phyloP scores from a whole-genome alignment of 495 filamentous ascomycete genomes.

The Aspergillus carlsbadensis region DNA sequence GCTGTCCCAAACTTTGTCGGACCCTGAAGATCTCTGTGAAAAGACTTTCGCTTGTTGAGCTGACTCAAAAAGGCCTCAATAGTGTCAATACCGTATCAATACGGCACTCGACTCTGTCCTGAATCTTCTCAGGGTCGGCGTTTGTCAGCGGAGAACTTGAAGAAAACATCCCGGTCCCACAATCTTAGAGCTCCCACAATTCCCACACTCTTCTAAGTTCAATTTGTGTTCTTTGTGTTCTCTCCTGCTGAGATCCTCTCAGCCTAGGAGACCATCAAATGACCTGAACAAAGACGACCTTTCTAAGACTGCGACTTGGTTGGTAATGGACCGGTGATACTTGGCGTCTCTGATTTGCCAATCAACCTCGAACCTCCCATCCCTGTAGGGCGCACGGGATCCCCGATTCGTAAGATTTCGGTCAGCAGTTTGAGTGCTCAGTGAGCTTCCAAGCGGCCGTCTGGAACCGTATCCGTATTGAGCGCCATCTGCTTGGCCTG shows the following conservation, averaged over 20 bases:
- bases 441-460: not conserved
- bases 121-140: not conserved
- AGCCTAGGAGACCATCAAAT: too few relatives aligned
- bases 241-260: not conserved
- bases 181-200: not conserved
- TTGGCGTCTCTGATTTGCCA: not conserved
- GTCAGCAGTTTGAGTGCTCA: not conserved
- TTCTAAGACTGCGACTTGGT: too few relatives aligned
- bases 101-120: too few relatives aligned
- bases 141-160: constrained; percentile 10
- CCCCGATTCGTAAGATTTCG: not conserved
- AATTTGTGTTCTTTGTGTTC: not conserved
- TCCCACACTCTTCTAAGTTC: not conserved
- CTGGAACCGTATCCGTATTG: constrained; percentile 6
- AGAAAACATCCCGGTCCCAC: not conserved
- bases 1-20: constrained; percentile 13
- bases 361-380: not conserved
- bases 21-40: constrained; percentile 19
- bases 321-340: too few relatives aligned
- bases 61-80: not conserved
- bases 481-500: not conserved
- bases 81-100: not conserved
- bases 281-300: too few relatives aligned
- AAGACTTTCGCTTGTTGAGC: not conserved
- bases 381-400: not conserved